Percentiles rank a stretch among this genome's conserved stretches.
Evolutionary conservation across 352 stramenopile species (phyloP).

Genomic region (Globisporangium polare): DNA sequence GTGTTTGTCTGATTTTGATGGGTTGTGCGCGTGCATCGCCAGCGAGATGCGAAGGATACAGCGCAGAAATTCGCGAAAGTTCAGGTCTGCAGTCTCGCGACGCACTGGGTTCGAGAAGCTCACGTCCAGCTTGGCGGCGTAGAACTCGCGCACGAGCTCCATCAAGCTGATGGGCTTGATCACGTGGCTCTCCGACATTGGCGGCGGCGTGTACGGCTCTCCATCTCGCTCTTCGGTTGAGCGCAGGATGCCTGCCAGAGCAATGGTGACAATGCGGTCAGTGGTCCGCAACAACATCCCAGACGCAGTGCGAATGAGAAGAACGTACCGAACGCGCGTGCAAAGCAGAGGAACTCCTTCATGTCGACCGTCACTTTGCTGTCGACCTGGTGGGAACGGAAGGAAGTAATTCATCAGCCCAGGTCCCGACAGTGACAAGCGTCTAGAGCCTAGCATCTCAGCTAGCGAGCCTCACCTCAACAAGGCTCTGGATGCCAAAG

Average conservation of each 20-base stretch:
- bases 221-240: conserved; percentile 42
- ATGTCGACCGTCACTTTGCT: conserved; percentile 50
- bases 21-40: conserved; percentile 49
- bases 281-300: background rate
- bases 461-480: conserved; percentile 25
- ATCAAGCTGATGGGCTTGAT: conserved; percentile 57
- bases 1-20: conserved; percentile 9
- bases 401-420: background rate
- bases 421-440: background rate
- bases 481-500: conserved; percentile 58
- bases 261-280: background rate
- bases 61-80: conserved; percentile 69
- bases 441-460: background rate
- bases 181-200: conserved; percentile 21
- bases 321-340: conserved; percentile 60
- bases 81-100: conserved; percentile 51
- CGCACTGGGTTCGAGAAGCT: conserved; percentile 49
- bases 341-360: conserved; percentile 64
- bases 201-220: conserved; percentile 38
- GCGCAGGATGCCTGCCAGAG: conserved; percentile 41
- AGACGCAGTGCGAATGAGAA: background rate
- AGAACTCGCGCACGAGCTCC: conserved; percentile 69
- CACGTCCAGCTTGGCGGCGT: conserved; percentile 68
- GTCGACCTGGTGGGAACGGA: conserved; percentile 28
- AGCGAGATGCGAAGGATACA: conserved; percentile 65